Conservation (phyloP, 2,329 filamentous ascomycete genomes). For the Phialocephala subalpina region DNA sequence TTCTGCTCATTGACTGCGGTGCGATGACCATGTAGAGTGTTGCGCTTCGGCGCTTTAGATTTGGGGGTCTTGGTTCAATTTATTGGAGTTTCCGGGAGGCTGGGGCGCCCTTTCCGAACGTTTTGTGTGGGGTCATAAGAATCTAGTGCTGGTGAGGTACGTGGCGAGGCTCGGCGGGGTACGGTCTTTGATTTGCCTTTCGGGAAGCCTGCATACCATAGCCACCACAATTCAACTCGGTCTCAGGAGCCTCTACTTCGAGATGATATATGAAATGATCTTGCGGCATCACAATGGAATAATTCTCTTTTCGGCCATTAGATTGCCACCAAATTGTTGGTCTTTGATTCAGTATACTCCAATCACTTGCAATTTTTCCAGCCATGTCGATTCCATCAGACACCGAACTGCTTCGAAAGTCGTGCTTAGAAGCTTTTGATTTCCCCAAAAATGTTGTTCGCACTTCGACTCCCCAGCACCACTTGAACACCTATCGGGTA, state of each 20-base stretch:
- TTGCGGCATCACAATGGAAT: background rate
- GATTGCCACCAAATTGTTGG: background rate
- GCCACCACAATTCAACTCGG: background rate
- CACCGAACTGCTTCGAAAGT: conserved; percentile 14
- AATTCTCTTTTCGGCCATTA: background rate
- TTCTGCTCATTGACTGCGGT: no score
- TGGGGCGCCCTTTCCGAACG: background rate
- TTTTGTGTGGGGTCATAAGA: background rate
- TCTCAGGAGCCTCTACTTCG: background rate
- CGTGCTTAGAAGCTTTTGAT: conserved; percentile 10
- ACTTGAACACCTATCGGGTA: conserved; percentile 21
- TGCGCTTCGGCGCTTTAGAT: background rate
- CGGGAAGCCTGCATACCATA: background rate
- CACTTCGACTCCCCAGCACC: conserved; percentile 11
- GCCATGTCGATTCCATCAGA: conserved; percentile 18
- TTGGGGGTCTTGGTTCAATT: background rate
- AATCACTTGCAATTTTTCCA: background rate
- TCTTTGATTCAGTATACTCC: background rate
- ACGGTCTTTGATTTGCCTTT: background rate
- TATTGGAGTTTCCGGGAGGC: background rate
- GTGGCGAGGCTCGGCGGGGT: background rate
- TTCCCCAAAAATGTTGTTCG: conserved; percentile 18
- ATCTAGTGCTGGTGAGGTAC: background rate
- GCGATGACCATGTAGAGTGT: background rate
- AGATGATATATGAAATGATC: background rate